Base-by-base conservation (phyloP, 2,329 filamentous ascomycete species). In the Sporothrix sp. region DNA sequence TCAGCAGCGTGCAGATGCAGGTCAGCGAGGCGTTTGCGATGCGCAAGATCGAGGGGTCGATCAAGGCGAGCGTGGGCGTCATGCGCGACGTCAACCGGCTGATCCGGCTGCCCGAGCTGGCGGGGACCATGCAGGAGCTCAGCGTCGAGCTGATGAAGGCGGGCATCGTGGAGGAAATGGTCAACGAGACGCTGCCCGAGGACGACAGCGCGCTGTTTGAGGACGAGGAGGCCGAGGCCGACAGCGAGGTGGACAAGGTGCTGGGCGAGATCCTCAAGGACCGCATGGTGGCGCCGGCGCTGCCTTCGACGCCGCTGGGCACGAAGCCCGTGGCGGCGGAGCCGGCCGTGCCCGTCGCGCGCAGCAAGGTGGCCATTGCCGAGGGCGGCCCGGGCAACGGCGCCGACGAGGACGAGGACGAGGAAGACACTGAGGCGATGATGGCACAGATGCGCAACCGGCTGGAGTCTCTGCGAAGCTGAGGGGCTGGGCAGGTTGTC, bases 131-230 rank as follows among this genome's bases (percentile, higher is more conserved):
- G 91, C 76, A 82, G 56, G 87, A 95, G 66, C 72, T 97, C 45
- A 85, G 83, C 60, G 76, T 84, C 52, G 93, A 97, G 74, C 70
- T 97, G 58, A 85, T 95, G 66, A 94, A 89, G 71, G 91, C 93
- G 2, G 93, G 91, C 14, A 91, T 98, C 58, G 95, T 97, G 54
- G 91, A 97, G 73, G 93, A 98, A 71, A 96, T 97, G 86, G 82
- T 95, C 4, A 86, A 84, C 43, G 91, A 97, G 64, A 82, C 76
- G 38, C 71, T 97, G 57, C 87, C 89, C n/a, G 78, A 83, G 57
- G 83, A 89, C 52, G 68, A 83, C 47, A 71, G 87, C 58, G 73
- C 43, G 21, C 48, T 79, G 48, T 78, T 87, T 52, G 81, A 86
- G 53, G 87, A 87, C 55, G 75, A 81, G 52, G 87, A 90, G 60